Base-by-base conservation (phyloP, 1,139 yeast species). In the Lodderomyces margitis region DNA sequence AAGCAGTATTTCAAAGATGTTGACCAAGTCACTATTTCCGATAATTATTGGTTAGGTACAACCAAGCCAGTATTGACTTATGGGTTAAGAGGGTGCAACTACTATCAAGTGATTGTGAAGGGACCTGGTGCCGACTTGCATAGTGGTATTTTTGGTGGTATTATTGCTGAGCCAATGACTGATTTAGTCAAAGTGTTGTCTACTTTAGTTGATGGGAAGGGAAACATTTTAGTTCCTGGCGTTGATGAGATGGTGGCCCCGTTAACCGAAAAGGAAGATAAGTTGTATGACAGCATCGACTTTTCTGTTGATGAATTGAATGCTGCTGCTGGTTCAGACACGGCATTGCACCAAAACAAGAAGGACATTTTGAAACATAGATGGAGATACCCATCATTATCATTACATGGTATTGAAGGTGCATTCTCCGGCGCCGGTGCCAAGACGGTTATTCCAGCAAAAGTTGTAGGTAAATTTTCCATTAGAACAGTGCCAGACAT, bases 61-160 rank as follows among this genome's bases (percentile, higher is more conserved):
- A 81, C 81, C 53, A 91, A 92, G 62, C 99, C 99, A 15, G 98
- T 88, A 5, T 80, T 92, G 59, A 94, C 99, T 32, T 92, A 92
- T 65, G 99, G 99, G 39, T 81, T 92, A 56, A 84, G 99, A 67
- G 99, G 99, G 49, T 87, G 92, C 59, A 87, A 87, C 70, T 94
- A 94, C 74, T 92, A 92, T 69, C 88, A 88, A 64, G 68, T 91
- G 53, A 67, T 75, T 28, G 70, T 92, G 49, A 76, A 77, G 46
- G 99, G 98, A 16, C 98, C 99, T 30, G 91, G 87, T 39, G 97
- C 98, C 7, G 99, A 94, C 64, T 78, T 92, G 67, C 99, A 92
- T 69, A 86, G 96, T 43, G 99, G 99, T 61, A 81, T 92, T 46
- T 92, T 92, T 62, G 99, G 99, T 53, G 99, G 98, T 59, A 82